These are phyloP conservation scores for Aurifilum marmelostoma DNA, from an alignment of 2,329 filamentous ascomycete genomes.

Conservation along the genomic window DNA sequence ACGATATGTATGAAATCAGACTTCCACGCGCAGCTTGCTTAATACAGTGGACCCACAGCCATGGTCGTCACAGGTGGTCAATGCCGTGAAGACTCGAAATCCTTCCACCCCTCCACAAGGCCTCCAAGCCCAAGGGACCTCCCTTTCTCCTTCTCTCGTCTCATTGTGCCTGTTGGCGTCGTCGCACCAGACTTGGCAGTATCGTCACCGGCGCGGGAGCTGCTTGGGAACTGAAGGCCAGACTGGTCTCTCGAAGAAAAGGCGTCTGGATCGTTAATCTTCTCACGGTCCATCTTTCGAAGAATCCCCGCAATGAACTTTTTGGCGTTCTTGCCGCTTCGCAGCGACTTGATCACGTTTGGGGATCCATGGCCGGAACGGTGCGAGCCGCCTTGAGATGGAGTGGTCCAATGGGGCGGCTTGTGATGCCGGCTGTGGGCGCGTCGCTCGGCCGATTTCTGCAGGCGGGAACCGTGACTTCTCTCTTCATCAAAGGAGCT, in stretches of 20 bases:
- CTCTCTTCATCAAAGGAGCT: slow-evolving; percentile 47
- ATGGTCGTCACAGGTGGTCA: slow-evolving; percentile 9
- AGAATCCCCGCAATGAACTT: slow-evolving; percentile 49
- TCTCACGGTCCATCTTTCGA: slow-evolving; percentile 35
- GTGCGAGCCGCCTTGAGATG: slow-evolving; percentile 6
- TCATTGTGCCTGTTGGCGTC: slow-evolving; percentile 23
- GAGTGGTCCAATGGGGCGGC: slow-evolving; percentile 4
- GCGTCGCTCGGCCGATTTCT: slow-evolving; percentile 21
- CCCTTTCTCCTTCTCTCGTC: slow-evolving; percentile 39
- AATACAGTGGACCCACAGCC: background rate
- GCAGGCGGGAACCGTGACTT: slow-evolving; percentile 36
- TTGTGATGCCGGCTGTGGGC: slow-evolving; percentile 15
- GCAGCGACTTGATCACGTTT: slow-evolving; percentile 30
- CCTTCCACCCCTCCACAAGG: slow-evolving; percentile 29
- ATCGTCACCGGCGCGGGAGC: slow-evolving; percentile 8
- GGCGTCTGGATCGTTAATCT: slow-evolving; percentile 36
- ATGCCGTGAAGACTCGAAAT: slow-evolving; percentile 24
- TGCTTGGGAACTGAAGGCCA: background rate
- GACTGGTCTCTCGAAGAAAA: slow-evolving; percentile 21
- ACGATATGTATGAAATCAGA: background rate
- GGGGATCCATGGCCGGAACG: slow-evolving; percentile 5
- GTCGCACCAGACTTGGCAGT: slow-evolving; percentile 17
- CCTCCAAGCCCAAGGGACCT: slow-evolving; percentile 28
- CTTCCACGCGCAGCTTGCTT: background rate
- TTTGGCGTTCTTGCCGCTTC: slow-evolving; percentile 46